A percentile compares a stretch with the other conserved stretches of the same genome.
phyloP scores from a whole-genome alignment of 1,139 yeast genomes.

The Saccharomyces hybrid region DNA sequence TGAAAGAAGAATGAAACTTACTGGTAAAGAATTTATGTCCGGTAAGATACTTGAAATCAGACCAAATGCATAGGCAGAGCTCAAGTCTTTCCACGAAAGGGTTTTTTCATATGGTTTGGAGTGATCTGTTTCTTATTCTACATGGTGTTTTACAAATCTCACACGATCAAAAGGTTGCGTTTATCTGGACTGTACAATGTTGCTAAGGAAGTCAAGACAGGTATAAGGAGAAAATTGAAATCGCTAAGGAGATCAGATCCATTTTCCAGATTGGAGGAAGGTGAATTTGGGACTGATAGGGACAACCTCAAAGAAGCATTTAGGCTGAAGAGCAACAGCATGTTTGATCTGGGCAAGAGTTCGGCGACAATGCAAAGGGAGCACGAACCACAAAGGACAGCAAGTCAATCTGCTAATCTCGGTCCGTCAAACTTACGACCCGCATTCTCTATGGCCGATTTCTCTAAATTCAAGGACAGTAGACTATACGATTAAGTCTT shows the following conservation, averaged over 20 bases:
- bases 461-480: conserved; percentile 20
- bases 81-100: not conserved
- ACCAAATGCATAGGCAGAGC: not conserved
- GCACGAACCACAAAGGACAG: not conserved
- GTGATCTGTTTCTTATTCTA: not conserved
- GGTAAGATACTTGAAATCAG: conserved; percentile 11
- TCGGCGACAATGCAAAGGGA: not conserved
- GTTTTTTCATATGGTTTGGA: not conserved
- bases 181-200: not conserved
- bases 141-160: not conserved
- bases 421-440: conserved; percentile 13
- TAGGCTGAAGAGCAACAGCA: conserved; percentile 26
- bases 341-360: conserved; percentile 17
- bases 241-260: conserved; percentile 7
- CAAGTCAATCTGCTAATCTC: conserved; percentile 5
- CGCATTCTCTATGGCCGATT: conserved; percentile 28
- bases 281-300: not conserved
- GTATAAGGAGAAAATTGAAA: not conserved
- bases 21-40: conserved; percentile 37
- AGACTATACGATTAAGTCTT: conserved; percentile 10
- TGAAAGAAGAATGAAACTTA: conserved; percentile 33
- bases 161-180: not conserved
- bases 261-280: conserved; percentile 15
- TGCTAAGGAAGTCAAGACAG: not conserved
- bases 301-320: conserved; percentile 14